phyloP scores from a whole-genome alignment of 805 yeast species.

The Suhomyces prunicola region DNA sequence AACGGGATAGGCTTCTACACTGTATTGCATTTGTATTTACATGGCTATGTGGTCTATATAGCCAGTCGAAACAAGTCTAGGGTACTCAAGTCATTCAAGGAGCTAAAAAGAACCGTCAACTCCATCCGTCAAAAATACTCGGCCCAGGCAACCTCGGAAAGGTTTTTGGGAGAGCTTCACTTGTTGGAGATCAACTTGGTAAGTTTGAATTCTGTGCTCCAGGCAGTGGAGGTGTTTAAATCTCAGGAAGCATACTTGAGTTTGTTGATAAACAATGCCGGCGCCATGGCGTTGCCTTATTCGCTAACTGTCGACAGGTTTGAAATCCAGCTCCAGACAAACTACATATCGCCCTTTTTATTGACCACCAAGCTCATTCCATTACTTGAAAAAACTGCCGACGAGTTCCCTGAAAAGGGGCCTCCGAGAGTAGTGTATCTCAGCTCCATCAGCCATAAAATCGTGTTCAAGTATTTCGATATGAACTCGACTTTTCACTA shows the following conservation, averaged over 20 bases:
- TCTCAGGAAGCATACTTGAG: constrained; percentile 50
- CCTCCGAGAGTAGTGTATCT: constrained; percentile 60
- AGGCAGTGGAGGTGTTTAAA: constrained; percentile 47
- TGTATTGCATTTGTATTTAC: constrained; percentile 70
- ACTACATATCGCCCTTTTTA: constrained; percentile 72
- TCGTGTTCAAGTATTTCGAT: constrained; percentile 47
- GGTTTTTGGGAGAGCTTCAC: constrained; percentile 34
- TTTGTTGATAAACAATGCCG: constrained; percentile 73
- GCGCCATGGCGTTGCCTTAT: constrained; percentile 75
- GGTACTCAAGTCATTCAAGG: constrained; percentile 55
- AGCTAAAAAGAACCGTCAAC: constrained; percentile 53
- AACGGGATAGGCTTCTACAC: constrained; percentile 80
- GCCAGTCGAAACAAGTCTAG: constrained; percentile 65
- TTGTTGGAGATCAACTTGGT: constrained; percentile 39
- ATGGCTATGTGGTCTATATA: constrained; percentile 72
- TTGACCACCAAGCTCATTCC: constrained; percentile 61
- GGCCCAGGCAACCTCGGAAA: constrained; percentile 16
- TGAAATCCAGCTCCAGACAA: constrained; percentile 78
- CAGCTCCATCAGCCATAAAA: constrained; percentile 63
- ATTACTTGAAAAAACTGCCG: constrained; percentile 41
- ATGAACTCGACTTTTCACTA: constrained; percentile 50
- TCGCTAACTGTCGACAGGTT: constrained; percentile 62
- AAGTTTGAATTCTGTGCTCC: constrained; percentile 28
- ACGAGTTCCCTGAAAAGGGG: constrained; percentile 19
- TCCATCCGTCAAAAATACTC: constrained; percentile 21